Conservation (phyloP, 805 yeast genomes). For the Saccharomycopsis fermentans region DNA sequence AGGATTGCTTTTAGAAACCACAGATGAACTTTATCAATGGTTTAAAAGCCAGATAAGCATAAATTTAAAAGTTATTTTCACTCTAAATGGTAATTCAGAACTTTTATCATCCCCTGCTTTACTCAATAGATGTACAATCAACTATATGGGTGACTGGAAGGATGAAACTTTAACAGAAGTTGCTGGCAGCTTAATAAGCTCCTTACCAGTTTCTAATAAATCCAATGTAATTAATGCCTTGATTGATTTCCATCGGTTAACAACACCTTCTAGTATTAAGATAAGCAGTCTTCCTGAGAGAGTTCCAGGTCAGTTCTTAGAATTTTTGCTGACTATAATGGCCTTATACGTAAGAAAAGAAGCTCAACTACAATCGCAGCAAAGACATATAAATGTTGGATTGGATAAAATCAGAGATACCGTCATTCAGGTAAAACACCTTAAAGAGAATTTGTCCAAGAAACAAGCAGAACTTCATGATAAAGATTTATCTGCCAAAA, state of each 20-base stretch:
- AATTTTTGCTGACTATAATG: slow-evolving; percentile 38
- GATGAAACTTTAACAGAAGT: slow-evolving; percentile 38
- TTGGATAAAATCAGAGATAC: slow-evolving; percentile 69
- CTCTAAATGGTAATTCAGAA: slow-evolving; percentile 37
- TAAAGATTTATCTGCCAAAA: slow-evolving; percentile 62
- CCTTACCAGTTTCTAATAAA: slow-evolving; percentile 44
- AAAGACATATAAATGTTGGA: slow-evolving; percentile 65
- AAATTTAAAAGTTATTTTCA: slow-evolving; percentile 77
- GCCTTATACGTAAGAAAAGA: slow-evolving; percentile 34
- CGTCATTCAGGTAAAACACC: slow-evolving; percentile 54
- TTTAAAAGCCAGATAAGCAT: slow-evolving; percentile 54
- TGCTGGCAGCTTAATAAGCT: slow-evolving; percentile 31
- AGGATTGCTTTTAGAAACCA: slow-evolving; percentile 55
- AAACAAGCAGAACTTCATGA: slow-evolving; percentile 39
- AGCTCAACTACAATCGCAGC: slow-evolving; percentile 46
- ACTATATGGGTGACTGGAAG: slow-evolving; percentile 87
- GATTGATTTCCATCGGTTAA: slow-evolving; percentile 36
- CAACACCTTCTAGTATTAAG: neutral
- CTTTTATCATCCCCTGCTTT: slow-evolving; percentile 76
- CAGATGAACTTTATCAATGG: slow-evolving; percentile 67
- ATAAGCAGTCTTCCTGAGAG: slow-evolving; percentile 18
- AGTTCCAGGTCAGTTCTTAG: slow-evolving; percentile 49
- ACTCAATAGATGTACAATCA: slow-evolving; percentile 78
- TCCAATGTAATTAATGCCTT: slow-evolving; percentile 40
- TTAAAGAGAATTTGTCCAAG: slow-evolving; percentile 42